Conservation (phyloP, 1,284 basidiomycete genomes). For the Neonothopanus nambi region DNA sequence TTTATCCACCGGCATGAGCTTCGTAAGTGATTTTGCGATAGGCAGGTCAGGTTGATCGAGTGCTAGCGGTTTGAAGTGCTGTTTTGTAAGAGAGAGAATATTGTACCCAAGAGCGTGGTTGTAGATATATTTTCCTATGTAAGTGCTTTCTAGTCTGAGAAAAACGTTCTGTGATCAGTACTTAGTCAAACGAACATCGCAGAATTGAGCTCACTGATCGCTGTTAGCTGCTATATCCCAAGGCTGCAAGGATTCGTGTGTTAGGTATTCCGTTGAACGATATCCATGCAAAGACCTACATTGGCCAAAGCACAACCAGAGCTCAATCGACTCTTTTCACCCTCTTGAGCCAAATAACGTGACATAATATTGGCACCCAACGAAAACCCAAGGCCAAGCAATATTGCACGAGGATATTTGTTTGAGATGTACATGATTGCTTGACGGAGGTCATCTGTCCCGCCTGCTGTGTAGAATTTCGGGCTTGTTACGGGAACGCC, state of each 20-base stretch:
- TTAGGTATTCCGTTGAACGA: not conserved
- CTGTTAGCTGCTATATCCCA: conserved; percentile 15
- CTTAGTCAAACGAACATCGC: not conserved
- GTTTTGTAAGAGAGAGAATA: conserved; percentile 64
- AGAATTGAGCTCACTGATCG: conserved; percentile 2
- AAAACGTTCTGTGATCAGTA: conserved; percentile 4
- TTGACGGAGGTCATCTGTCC: conserved; percentile 85
- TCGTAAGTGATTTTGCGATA: conserved; percentile 48
- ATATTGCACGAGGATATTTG: conserved; percentile 76
- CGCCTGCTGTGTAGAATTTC: conserved; percentile 84
- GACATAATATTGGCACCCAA: conserved; percentile 92
- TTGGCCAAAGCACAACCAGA: conserved; percentile 82
- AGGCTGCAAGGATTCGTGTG: conserved; percentile 8
- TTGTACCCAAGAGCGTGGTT: conserved; percentile 83
- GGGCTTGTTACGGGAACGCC: conserved; percentile 79
- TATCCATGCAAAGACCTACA: conserved; percentile 43
- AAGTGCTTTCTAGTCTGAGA: conserved; percentile 61
- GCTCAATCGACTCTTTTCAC: conserved; percentile 71
- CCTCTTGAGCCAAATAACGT: conserved; percentile 90
- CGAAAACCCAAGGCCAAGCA: conserved; percentile 91
- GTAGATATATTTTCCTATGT: conserved; percentile 73
- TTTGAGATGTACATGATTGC: conserved; percentile 78
- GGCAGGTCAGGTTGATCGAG: conserved; percentile 48
- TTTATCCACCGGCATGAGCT: conserved; percentile 46
- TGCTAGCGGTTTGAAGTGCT: conserved; percentile 53